Conservation (phyloP, 495 filamentous ascomycete genomes). For the Penicillium argentinense region DNA sequence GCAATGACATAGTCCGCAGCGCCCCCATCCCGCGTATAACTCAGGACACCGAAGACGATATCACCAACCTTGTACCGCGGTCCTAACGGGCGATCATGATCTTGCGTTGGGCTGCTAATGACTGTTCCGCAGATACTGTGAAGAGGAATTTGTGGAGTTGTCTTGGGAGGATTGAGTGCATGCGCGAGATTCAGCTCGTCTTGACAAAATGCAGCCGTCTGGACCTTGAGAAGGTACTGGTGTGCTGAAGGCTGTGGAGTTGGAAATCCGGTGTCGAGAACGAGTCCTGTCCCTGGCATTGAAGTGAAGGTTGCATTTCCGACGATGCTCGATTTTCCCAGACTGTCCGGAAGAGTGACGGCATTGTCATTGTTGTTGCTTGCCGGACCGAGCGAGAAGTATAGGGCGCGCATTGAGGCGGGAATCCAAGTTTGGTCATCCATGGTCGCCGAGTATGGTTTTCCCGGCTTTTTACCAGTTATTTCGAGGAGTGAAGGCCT, state of each 20-base stretch:
- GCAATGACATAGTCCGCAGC: slow-evolving; percentile 53
- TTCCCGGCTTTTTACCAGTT: background rate
- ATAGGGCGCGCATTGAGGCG: slow-evolving; percentile 41
- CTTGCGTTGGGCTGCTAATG: slow-evolving; percentile 44
- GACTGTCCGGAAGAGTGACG: slow-evolving; percentile 6
- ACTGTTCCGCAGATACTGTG: slow-evolving; percentile 58
- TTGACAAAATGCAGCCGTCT: slow-evolving; percentile 55
- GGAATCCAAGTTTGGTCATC: slow-evolving; percentile 35
- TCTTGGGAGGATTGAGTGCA: slow-evolving; percentile 41
- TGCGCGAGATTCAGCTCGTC: slow-evolving; percentile 52
- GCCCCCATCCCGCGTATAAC: slow-evolving; percentile 47
- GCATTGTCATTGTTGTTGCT: slow-evolving; percentile 12
- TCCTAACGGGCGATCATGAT: slow-evolving; percentile 33
- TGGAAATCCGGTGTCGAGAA: slow-evolving; percentile 39
- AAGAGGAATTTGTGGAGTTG: slow-evolving; percentile 51
- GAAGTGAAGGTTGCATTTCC: slow-evolving; percentile 6
- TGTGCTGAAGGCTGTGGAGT: slow-evolving; percentile 36
- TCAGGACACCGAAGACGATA: slow-evolving; percentile 53
- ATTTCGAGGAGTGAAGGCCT: background rate
- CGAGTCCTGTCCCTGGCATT: slow-evolving; percentile 24
- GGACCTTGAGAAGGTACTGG: slow-evolving; percentile 61
- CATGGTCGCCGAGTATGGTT: background rate
- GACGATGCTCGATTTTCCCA: slow-evolving; percentile 2
- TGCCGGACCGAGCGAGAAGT: slow-evolving; percentile 29
- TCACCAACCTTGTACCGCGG: slow-evolving; percentile 49